A percentile compares a stretch with the other conserved stretches of the same genome.
These are phyloP conservation scores for Mycena sanguinolenta DNA, from an alignment of 768 basidiomycete genomes.

Conservation along the genomic window DNA sequence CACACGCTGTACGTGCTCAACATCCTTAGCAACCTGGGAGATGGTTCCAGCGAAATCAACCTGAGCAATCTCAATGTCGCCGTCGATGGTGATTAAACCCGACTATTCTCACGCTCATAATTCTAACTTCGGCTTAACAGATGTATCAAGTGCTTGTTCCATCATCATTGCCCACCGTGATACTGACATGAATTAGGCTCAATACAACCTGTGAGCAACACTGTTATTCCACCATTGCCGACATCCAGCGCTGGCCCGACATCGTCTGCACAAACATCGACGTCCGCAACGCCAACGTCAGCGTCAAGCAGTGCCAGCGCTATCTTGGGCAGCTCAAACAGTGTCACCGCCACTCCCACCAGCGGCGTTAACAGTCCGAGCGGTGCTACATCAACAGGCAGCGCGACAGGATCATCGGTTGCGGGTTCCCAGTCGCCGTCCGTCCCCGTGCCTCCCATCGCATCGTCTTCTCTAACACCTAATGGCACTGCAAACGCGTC, in stretches of 20 bases:
- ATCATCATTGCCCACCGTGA: conserved; percentile 8
- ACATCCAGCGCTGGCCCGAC: conserved; percentile 1
- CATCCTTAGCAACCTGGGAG: conserved; percentile 36
- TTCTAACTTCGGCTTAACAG: conserved; percentile 6
- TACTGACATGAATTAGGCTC: conserved; percentile 6
- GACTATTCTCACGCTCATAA: not conserved
- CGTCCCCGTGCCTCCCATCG: not conserved
- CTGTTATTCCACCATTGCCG: not conserved
- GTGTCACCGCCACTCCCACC: not conserved
- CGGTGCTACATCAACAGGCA: not conserved
- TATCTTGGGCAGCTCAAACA: not conserved
- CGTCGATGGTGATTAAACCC: conserved; percentile 16
- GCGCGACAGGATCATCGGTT: not conserved
- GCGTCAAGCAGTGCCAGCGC: not conserved
- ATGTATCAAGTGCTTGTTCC: conserved; percentile 5
- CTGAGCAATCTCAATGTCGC: conserved; percentile 42
- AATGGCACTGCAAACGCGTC: conserved; percentile 4
- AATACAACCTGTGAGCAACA: not conserved
- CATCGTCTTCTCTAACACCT: not conserved
- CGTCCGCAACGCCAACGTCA: not conserved
- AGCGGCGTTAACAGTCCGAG: not conserved
- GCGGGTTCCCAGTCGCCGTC: not conserved
- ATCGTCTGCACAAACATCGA: not conserved
- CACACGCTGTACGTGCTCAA: conserved; percentile 46
- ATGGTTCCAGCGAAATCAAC: conserved; percentile 40